These are phyloP conservation scores for Endocladia muricata DNA, from an alignment of 31 red algal genomes.

Conservation along the genomic window DNA sequence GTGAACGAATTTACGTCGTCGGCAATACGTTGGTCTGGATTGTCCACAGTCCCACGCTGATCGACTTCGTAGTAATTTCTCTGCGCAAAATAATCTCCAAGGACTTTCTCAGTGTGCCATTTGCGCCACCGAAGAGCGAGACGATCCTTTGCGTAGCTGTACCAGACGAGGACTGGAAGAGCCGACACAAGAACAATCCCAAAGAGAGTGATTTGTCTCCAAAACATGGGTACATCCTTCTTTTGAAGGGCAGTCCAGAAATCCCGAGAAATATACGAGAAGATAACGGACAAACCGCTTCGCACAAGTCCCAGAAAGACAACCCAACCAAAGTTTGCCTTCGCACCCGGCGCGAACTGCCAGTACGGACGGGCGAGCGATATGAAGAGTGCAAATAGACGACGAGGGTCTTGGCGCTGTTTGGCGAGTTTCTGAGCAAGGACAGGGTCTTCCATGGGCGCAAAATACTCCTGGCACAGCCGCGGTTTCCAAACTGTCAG, in stretches of 20 bases:
- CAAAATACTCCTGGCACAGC: too few relatives aligned
- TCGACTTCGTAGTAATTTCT: conserved; percentile 86
- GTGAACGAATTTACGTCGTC: conserved; percentile 92
- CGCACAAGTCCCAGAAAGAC: conserved; percentile 78
- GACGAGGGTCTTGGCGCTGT: conserved; percentile 68
- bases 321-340: conserved; percentile 61
- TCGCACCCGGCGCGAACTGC: conserved; percentile 55
- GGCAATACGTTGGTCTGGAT: conserved; percentile 96
- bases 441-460: too few relatives aligned
- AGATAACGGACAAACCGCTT: conserved; percentile 81
- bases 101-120: conserved; percentile 81
- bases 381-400: conserved; percentile 76
- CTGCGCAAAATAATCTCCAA: conserved; percentile 80
- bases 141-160: conserved; percentile 78
- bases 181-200: conserved; percentile 59
- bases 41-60: conserved; percentile 74
- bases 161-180: conserved; percentile 80
- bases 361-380: conserved; percentile 81
- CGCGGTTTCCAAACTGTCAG: too few relatives aligned
- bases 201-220: conserved; percentile 67
- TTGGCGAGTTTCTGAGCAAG: conserved; percentile 24
- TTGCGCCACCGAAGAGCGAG: conserved; percentile 83
- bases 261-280: conserved; percentile 89
- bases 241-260: conserved; percentile 94
- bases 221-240: conserved; percentile 78